phyloP scores from a whole-genome alignment of 78 protist genomes.

The Tieghemostelium lacteum region DNA sequence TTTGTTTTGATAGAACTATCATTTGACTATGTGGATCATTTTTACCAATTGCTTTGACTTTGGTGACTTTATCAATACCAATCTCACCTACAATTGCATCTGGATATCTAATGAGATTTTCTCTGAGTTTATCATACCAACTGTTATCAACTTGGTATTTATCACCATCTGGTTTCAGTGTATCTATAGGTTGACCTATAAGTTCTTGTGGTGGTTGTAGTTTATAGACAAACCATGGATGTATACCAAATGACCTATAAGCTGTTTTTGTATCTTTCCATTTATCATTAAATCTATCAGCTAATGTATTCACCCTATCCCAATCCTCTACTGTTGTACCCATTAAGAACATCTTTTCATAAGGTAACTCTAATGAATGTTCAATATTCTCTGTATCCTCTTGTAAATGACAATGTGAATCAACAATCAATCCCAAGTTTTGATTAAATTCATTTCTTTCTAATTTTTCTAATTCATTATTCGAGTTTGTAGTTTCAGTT shows the following conservation, averaged over 20 bases:
- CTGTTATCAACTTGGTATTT: background rate
- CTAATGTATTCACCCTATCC: constrained; percentile 38
- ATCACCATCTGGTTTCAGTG: background rate
- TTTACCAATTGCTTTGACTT: constrained; percentile 17
- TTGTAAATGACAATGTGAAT: constrained; percentile 68
- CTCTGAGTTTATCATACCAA: constrained; percentile 2
- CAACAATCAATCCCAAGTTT: constrained; percentile 13
- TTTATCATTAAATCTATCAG: background rate
- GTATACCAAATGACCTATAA: constrained; percentile 55
- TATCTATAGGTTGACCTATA: background rate
- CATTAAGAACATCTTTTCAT: constrained; percentile 14
- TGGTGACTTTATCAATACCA: constrained; percentile 57
- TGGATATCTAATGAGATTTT: constrained; percentile 6
- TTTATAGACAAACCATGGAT: constrained; percentile 61
- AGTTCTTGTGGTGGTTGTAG: constrained; percentile 29
- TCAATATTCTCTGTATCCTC: constrained; percentile 29
- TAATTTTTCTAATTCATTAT: background rate
- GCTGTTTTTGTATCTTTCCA: background rate
- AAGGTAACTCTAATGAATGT: background rate
- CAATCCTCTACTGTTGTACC: constrained; percentile 70
- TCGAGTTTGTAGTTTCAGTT: background rate
- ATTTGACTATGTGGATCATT: constrained; percentile 38
- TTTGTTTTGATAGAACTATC: constrained; percentile 11
- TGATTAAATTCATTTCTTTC: background rate
- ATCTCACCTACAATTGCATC: constrained; percentile 67